Base-by-base conservation (phyloP, 805 yeast species). In the Ogataea allantospora region DNA sequence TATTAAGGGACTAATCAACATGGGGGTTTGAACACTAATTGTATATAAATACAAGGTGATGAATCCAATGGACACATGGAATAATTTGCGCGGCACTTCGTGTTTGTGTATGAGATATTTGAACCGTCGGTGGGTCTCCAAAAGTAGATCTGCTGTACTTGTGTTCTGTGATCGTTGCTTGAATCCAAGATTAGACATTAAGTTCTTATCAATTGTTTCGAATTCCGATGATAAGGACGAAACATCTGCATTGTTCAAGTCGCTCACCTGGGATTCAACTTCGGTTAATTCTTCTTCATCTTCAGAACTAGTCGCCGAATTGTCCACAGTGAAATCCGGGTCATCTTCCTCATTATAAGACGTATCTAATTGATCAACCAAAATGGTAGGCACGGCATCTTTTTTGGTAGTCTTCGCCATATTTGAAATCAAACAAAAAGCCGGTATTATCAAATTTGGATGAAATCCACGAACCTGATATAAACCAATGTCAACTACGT, bases 51-150 rank as follows among this genome's bases (percentile, higher is more conserved):
- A 82, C 26, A 93, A 62, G 2, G 97, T 81, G 28, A 89, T 50
- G 46, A 88, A 73, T 0, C 97, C 99, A 33, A 89, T 88, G 2
- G 93, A 83, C 7, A 91, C 84, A 60, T 93, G 99, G 43, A 93
- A 77, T 3, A 75, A 65, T 60, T 93, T 93, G 54, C 99, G 75
- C 4, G 95, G 95, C 12, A 93, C 67, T 62, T 93, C 99, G 56
- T 93, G 88, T 54, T 83, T 83, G 40, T 60, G 66, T 16, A 62
- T 46, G 24, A 62, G 47, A 17, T 47, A 42, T 18, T 49, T 49
- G 37, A 62, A 62, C n/a, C 46, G 42, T 40, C 47, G 50, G 40
- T 62, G 65, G 1, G 60, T 51, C 8, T 46, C 53, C 6, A 55
- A 29, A 7, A 56, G 29, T 18, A 53, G 39, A 19, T 52, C 55